Evolutionary conservation across 1,284 basidiomycete genomes (phyloP).

Genomic region (Apiotrichum laibachii): DNA sequence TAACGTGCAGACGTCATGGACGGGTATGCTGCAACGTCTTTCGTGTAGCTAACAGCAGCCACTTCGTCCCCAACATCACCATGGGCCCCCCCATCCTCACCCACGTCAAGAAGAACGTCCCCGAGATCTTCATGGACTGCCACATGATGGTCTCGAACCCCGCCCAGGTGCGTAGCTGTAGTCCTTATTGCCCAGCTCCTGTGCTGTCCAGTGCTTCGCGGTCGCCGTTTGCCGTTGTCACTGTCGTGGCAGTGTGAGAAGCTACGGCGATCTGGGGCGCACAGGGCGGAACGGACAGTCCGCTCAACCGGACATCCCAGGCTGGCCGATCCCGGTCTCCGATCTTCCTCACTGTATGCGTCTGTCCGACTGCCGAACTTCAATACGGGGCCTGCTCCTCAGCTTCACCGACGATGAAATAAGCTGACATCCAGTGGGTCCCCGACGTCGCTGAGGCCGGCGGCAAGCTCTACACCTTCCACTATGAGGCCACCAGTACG

Average conservation of each 20-base stretch:
- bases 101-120: constrained; percentile 83
- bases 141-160: constrained; percentile 99
- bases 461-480: constrained; percentile 93
- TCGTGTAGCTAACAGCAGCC: constrained; percentile 51
- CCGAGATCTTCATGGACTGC: constrained; percentile 98
- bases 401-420: background rate
- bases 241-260: too few species aligned
- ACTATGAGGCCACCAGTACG: constrained; percentile 90
- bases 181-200: background rate
- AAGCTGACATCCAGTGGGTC: constrained; percentile 70
- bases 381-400: background rate
- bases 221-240: background rate
- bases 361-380: too few species aligned
- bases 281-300: background rate
- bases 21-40: constrained; percentile 60
- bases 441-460: constrained; percentile 93
- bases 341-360: too few species aligned
- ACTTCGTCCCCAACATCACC: constrained; percentile 98
- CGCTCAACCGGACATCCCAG: background rate
- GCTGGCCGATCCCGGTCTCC: too few species aligned
- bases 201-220: too few species aligned
- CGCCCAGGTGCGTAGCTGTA: constrained; percentile 62
- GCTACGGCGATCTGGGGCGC: background rate
- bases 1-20: constrained; percentile 82
- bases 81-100: constrained; percentile 89